Evolutionary conservation across 1,284 basidiomycete species (phyloP).

Genomic region (Boletus subluridellus): DNA sequence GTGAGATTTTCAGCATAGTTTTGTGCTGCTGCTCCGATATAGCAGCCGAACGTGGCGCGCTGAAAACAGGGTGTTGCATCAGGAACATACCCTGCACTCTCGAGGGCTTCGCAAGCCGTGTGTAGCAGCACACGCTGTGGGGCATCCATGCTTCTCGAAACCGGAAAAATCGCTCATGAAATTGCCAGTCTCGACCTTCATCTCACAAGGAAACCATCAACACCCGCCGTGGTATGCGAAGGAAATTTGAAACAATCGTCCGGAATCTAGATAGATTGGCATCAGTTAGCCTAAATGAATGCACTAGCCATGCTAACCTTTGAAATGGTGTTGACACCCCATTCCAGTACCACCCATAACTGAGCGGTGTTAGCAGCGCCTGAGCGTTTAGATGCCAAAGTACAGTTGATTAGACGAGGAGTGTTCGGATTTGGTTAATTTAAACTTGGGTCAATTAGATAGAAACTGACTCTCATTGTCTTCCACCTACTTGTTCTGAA

Average conservation of each 20-base stretch:
- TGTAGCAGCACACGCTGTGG: slow-evolving; percentile 68
- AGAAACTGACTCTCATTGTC: too few species aligned
- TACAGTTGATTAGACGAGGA: too few species aligned
- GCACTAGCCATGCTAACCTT: slow-evolving; percentile 41
- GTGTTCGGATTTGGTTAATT: too few species aligned
- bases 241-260: slow-evolving; percentile 51
- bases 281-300: slow-evolving; percentile 4
- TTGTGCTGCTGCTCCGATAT: slow-evolving; percentile 62
- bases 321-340: slow-evolving; percentile 55
- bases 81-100: slow-evolving; percentile 66
- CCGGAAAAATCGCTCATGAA: slow-evolving; percentile 55
- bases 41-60: slow-evolving; percentile 58
- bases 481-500: too few species aligned
- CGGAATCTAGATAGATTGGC: slow-evolving; percentile 48
- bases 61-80: slow-evolving; percentile 48
- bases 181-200: slow-evolving; percentile 59
- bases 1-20: slow-evolving; percentile 66
- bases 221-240: slow-evolving; percentile 33
- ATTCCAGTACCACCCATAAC: slow-evolving; percentile 58
- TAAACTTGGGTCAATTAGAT: too few species aligned
- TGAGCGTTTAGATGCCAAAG: slow-evolving; percentile 19
- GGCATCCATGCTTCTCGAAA: slow-evolving; percentile 74
- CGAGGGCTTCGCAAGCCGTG: slow-evolving; percentile 62
- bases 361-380: slow-evolving; percentile 46
- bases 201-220: slow-evolving; percentile 34